Evolutionary conservation across 2,329 filamentous ascomycete species (phyloP).

Genomic region (Cryoendolithus antarcticus): DNA sequence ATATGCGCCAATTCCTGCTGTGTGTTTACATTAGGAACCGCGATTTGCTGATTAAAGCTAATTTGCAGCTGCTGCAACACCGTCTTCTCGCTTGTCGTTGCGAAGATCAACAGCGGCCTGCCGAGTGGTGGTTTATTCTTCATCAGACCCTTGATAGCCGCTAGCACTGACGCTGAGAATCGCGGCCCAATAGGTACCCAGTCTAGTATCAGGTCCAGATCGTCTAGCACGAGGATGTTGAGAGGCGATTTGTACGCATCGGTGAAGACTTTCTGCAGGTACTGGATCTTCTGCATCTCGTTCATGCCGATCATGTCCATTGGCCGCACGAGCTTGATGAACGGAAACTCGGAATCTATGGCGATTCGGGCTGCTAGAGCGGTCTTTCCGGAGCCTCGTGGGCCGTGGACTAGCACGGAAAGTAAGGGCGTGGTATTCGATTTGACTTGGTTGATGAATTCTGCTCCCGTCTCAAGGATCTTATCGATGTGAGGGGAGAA

Average conservation of each 20-base stretch:
- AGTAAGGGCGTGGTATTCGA: constrained; percentile 58
- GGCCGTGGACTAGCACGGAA: constrained; percentile 75
- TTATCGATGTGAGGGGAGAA: constrained; percentile 64
- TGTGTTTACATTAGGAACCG: constrained; percentile 62
- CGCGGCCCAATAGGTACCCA: constrained; percentile 87
- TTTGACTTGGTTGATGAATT: constrained; percentile 69
- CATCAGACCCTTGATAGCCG: constrained; percentile 65
- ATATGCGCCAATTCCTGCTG: constrained; percentile 56
- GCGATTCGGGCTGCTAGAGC: constrained; percentile 81
- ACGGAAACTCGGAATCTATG: constrained; percentile 75
- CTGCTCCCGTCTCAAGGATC: constrained; percentile 64
- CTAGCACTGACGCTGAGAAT: constrained; percentile 73
- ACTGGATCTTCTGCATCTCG: constrained; percentile 75
- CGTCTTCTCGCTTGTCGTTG: constrained; percentile 72
- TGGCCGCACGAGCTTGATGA: constrained; percentile 80
- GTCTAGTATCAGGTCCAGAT: constrained; percentile 83
- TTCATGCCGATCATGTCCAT: constrained; percentile 79
- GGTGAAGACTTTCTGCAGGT: constrained; percentile 76
- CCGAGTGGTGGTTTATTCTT: constrained; percentile 67
- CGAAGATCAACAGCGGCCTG: constrained; percentile 72
- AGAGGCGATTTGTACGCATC: constrained; percentile 89
- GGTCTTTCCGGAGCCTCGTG: constrained; percentile 76
- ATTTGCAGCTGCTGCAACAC: constrained; percentile 75
- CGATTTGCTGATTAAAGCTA: constrained; percentile 70
- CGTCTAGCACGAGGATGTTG: constrained; percentile 84